Evolutionary conservation across 2,329 filamentous ascomycete genomes (phyloP), one percentile per base, ranked within the genome.

Genomic region (Sporothrix brunneoviolacea): DNA sequence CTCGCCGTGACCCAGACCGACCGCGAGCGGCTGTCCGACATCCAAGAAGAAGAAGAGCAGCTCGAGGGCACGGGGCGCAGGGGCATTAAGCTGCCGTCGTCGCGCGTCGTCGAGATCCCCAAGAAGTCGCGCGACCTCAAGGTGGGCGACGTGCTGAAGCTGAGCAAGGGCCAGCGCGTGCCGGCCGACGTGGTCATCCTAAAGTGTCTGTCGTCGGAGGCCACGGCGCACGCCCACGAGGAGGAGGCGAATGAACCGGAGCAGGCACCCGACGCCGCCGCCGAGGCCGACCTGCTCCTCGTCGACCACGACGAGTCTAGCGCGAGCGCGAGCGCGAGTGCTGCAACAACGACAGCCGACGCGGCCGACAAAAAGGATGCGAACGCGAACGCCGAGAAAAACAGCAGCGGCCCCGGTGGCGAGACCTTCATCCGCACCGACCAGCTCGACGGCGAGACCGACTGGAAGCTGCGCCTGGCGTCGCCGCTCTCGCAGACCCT

Each of bases 401-500:
- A 21, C 19, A 9, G 15, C 16, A 30, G 24, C 16, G 21, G 38
- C 33, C 68, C 77, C n/a, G 74, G 76, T 22, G 90, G 90, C 24
- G 94, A 98, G 68, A 91, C 91, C 0, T 98, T 98, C 62, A 97
- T 98, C 62, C 81, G 93, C 54, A 98, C 94, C 2, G 93, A 98
- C 66, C 93, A 98, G 64, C 76, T 98, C 9, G 93, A 98, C 62
- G 93, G 93, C 59, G 93, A 98, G 70, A 98, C 93, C 0, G 93
- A 98, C 63, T 98, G 93, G 94, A 98, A 98, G 69, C 73, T 98
- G 51, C 84, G 94, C 27, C 68, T 97, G 32, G 90, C 93, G 1
- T 93, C 90, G 12, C 82, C 88, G 0, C 68, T 97, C 22, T 91
- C 91, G 1, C 93, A 98, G 62, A 78, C 73, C n/a, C 71, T 98